Conservation (phyloP, 495 filamentous ascomycete species). For the Lasiosphaeria hispida region DNA sequence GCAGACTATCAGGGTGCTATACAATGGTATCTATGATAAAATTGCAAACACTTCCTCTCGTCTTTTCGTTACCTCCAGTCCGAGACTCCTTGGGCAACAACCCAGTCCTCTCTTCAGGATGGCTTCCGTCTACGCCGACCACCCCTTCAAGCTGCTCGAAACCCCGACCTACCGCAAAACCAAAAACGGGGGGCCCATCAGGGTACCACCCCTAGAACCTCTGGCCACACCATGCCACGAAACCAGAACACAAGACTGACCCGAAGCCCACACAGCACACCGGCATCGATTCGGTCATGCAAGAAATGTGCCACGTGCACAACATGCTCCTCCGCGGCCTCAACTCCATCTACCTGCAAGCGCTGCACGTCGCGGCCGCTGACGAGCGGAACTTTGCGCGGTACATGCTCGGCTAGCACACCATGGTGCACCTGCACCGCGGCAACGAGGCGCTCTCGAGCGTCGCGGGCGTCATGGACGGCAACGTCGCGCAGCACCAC, state of each 20-base stretch:
- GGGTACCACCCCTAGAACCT: conserved; percentile 7
- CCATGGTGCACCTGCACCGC: conserved; percentile 42
- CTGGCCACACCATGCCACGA: neutral
- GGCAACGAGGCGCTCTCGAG: conserved; percentile 33
- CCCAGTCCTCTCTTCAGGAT: no score
- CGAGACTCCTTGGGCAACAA: no score
- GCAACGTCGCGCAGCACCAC: conserved; percentile 47
- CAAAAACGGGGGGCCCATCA: neutral
- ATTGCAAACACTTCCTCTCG: no score
- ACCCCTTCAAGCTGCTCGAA: conserved; percentile 23
- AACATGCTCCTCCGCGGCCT: conserved; percentile 47
- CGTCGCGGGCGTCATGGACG: conserved; percentile 42
- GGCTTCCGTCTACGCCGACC: conserved; percentile 33
- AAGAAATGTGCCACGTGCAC: conserved; percentile 47
- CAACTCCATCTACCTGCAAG: conserved; percentile 53
- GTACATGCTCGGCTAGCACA: conserved; percentile 30
- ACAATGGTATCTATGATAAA: no score
- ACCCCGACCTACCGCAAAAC: neutral
- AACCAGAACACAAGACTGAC: conserved; percentile 7
- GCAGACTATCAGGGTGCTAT: no score
- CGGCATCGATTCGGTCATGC: no score
- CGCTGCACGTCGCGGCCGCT: conserved; percentile 29
- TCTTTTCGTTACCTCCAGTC: no score
- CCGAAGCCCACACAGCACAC: no score
- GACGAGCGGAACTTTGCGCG: conserved; percentile 40